phyloP scores from a whole-genome alignment of 2,329 filamentous ascomycete genomes.

The Cercospora citrullina region DNA sequence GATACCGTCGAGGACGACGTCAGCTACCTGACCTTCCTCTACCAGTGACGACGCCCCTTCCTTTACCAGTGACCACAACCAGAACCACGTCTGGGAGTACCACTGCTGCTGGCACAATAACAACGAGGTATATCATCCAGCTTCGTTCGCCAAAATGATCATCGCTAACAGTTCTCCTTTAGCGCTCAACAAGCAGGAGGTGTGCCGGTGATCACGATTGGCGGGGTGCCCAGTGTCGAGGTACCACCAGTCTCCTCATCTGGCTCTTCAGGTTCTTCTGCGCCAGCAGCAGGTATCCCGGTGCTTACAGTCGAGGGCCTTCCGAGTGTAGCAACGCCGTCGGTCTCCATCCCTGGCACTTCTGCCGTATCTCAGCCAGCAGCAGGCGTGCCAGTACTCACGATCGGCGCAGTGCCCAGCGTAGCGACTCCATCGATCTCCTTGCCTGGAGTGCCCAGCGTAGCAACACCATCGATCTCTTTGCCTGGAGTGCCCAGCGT shows the following conservation, averaged over 20 bases:
- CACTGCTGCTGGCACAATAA: neutral
- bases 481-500: neutral
- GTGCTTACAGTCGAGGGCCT: neutral
- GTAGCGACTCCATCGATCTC: neutral
- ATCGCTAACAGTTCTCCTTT: neutral
- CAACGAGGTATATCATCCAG: neutral
- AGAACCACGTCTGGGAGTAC: neutral
- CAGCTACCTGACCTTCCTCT: neutral
- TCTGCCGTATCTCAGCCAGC: neutral
- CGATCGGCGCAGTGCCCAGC: neutral
- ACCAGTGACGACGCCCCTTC: neutral
- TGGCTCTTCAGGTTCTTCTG: neutral
- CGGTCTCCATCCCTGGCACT: neutral
- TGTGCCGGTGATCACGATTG: neutral
- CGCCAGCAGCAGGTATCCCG: neutral
- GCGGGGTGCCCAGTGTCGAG: neutral
- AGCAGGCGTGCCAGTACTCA: neutral
- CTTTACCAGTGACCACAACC: neutral
- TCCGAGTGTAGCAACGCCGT: neutral
- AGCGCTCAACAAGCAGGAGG: neutral
- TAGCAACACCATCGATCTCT: too few species aligned
- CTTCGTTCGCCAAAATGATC: neutral
- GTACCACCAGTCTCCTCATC: neutral
- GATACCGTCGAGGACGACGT: neutral
- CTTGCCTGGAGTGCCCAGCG: neutral